phyloP scores from a whole-genome alignment of 2,329 filamentous ascomycete species.

The Pseudocercospora vitis region DNA sequence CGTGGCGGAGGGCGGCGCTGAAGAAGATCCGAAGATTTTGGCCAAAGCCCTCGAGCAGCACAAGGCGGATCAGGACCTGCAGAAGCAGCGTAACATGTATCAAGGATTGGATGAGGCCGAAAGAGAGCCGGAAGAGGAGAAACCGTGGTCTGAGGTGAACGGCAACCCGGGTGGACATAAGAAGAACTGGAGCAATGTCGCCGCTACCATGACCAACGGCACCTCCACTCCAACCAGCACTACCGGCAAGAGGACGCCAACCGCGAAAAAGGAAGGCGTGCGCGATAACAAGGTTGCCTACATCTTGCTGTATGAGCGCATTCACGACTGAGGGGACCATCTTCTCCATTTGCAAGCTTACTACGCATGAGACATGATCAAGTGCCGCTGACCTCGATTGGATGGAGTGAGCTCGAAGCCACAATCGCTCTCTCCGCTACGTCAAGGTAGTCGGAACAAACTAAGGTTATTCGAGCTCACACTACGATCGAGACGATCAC shows the following conservation, averaged over 20 bases:
- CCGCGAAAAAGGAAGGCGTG: slow-evolving; percentile 49
- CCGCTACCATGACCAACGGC: slow-evolving; percentile 54
- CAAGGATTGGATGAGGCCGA: slow-evolving; percentile 67
- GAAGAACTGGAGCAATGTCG: slow-evolving; percentile 60
- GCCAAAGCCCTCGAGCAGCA: slow-evolving; percentile 66
- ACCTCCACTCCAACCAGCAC: slow-evolving; percentile 53
- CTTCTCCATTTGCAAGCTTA: neutral
- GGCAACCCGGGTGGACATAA: slow-evolving; percentile 50
- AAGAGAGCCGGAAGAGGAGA: slow-evolving; percentile 62
- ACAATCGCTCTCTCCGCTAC: too few species aligned
- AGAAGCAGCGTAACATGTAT: slow-evolving; percentile 66
- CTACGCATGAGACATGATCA: too few species aligned
- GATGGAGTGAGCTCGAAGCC: too few species aligned
- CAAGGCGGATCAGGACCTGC: slow-evolving; percentile 53
- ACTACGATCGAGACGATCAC: neutral
- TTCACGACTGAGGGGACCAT: slow-evolving; percentile 11
- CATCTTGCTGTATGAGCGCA: slow-evolving; percentile 81
- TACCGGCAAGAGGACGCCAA: slow-evolving; percentile 56
- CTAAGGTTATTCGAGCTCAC: too few species aligned
- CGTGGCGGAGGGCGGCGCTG: slow-evolving; percentile 79
- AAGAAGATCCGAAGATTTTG: slow-evolving; percentile 73
- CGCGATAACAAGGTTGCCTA: slow-evolving; percentile 98
- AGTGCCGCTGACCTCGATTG: too few species aligned
- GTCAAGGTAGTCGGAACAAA: too few species aligned
- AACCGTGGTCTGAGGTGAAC: slow-evolving; percentile 82